Evolutionary conservation across 2,329 filamentous ascomycete genomes (phyloP).

Genomic region (Paraphaeosphaeria minitans): DNA sequence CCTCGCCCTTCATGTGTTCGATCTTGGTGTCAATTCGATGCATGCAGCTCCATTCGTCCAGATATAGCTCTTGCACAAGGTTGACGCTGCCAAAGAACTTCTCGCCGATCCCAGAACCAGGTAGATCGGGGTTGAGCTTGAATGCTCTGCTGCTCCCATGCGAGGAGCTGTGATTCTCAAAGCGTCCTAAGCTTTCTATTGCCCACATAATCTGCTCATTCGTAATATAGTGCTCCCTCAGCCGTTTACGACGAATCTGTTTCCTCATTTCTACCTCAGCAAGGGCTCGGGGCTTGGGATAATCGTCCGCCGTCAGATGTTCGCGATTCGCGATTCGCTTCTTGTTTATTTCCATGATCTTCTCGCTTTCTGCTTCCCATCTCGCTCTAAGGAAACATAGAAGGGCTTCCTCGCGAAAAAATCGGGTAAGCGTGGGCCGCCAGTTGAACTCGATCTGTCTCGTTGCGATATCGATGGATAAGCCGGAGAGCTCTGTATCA

Average conservation of each 20-base stretch:
- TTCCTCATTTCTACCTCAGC: conserved; percentile 28
- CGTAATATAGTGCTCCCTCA: conserved; percentile 28
- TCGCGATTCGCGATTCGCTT: conserved; percentile 19
- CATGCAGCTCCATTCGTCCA: conserved; percentile 43
- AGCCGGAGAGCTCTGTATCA: conserved; percentile 35
- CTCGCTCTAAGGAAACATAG: conserved; percentile 15
- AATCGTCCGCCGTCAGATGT: conserved; percentile 19
- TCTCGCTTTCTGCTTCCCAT: conserved; percentile 17
- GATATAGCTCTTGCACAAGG: conserved; percentile 36
- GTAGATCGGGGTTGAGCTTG: conserved; percentile 30
- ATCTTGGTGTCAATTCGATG: conserved; percentile 37
- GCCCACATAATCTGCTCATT: conserved; percentile 41
- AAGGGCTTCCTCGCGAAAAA: conserved; percentile 39
- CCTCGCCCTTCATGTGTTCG: conserved; percentile 22
- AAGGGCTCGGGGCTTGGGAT: conserved; percentile 18
- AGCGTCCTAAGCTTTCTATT: conserved; percentile 30
- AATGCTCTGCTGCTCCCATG: conserved; percentile 17
- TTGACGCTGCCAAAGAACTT: conserved; percentile 36
- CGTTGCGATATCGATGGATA: conserved; percentile 24
- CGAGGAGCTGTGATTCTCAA: conserved; percentile 25
- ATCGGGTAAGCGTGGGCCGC: conserved; percentile 33
- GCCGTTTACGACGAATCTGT: conserved; percentile 28
- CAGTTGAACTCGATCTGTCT: conserved; percentile 35
- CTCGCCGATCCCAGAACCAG: conserved; percentile 38
- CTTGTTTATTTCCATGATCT: conserved; percentile 18